Evolutionary conservation across 345 rosid species (phyloP), one percentile per base, ranked within the genome.

Genomic region (Aquilaria sinensis): DNA sequence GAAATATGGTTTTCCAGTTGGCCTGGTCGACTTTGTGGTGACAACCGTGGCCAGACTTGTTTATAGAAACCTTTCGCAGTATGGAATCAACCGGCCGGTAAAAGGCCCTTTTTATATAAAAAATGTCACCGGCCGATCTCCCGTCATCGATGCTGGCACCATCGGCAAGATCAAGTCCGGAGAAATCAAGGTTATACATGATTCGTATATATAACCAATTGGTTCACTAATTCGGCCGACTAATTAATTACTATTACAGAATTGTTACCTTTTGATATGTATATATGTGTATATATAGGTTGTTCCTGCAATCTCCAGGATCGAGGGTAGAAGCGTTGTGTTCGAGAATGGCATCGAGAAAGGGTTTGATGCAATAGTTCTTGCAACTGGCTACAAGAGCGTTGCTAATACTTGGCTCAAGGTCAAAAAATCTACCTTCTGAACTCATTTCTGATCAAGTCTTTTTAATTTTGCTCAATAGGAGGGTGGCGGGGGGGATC

Each of bases 351-450:
- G 52, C 6, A 7, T 14, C 9, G 45, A 50, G 12, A 61, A 46
- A 51, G 56, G 55, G 32, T 68, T 68, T 51, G 70, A 73, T 64
- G 73, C 16, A 2, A 68, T 73, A 6, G 46, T 68, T 7, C 64
- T 73, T 45, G 77, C 77, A 11, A 73, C 73, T 9, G 77, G 73
- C 30, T 68, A 59, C 53, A 68, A 11, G 41, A 73, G 72, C 57
- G 33, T 56, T 0, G 70, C 81, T 9, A 69, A 66, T 48, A 59
- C 56, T 2, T 81, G 81, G 86, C 65, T 81, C 32, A 64, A 78
- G 77, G 83, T 76, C 66, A 3, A 37, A 4, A 2, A 2, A 0
- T 37, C 43, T 37, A 37, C 43, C 23, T 16, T 16, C 23, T 16
- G 23, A 16, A 0, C 23, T 16, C 23, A 16, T 16, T 16, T 0